Evolutionary conservation across 306 rosid species (phyloP).

Genomic region (Quercus glauca): DNA sequence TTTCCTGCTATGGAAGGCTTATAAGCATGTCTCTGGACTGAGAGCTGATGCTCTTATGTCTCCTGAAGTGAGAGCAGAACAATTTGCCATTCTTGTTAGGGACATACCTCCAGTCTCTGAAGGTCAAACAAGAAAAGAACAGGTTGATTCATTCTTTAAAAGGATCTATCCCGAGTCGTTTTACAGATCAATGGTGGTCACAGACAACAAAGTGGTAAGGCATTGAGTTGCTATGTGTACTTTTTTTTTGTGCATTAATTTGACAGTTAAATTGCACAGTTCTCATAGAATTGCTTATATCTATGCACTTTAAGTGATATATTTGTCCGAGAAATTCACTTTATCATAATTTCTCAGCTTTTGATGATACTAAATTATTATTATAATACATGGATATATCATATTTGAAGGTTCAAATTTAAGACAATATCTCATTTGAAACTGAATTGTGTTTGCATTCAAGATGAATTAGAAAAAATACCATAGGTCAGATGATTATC

Average conservation of each 20-base stretch:
- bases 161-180: slow-evolving; percentile 66
- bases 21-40: slow-evolving; percentile 57
- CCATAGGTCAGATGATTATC: not conserved
- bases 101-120: slow-evolving; percentile 69
- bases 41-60: slow-evolving; percentile 64
- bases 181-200: slow-evolving; percentile 78
- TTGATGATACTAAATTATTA: not conserved
- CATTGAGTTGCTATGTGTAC: not conserved
- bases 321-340: not conserved
- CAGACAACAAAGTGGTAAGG: slow-evolving; percentile 70
- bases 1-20: slow-evolving; percentile 79
- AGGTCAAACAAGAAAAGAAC: slow-evolving; percentile 73
- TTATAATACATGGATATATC: not conserved
- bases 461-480: slow-evolving; percentile 6
- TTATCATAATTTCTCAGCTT: not conserved
- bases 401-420: not conserved
- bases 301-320: not conserved
- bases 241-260: not conserved
- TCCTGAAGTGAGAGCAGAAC: slow-evolving; percentile 66
- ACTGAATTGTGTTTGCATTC: not conserved
- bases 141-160: slow-evolving; percentile 64
- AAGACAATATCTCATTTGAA: not conserved
- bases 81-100: slow-evolving; percentile 78
- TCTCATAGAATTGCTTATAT: not conserved
- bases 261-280: not conserved